Percentiles rank a stretch among this genome's conserved stretches.
Conservation (phyloP, 371 early-diverging fungal genomes). For the Apophysomyces elegans region DNA sequence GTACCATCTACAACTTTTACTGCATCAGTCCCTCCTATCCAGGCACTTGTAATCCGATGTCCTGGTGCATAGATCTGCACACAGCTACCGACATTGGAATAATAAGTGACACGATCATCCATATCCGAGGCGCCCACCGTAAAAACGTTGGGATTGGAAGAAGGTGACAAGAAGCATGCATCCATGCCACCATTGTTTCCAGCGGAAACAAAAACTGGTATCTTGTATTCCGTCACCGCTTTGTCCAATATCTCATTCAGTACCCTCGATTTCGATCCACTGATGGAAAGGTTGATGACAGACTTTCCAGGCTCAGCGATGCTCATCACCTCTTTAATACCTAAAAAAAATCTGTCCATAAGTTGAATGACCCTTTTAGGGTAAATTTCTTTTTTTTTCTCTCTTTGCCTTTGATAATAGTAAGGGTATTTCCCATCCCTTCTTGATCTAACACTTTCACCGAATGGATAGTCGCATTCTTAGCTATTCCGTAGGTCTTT, state of each 20-base stretch:
- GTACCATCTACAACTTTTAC: constrained; percentile 67
- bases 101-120: constrained; percentile 52
- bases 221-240: constrained; percentile 43
- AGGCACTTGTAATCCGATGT: constrained; percentile 48
- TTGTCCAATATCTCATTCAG: constrained; percentile 40
- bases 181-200: constrained; percentile 64
- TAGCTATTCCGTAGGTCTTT: constrained; percentile 73
- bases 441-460: constrained; percentile 66
- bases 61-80: constrained; percentile 63
- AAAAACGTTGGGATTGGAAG: constrained; percentile 61
- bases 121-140: constrained; percentile 69
- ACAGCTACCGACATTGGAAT: constrained; percentile 58
- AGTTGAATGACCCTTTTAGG: too few relatives aligned
- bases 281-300: constrained; percentile 63
- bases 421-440: constrained; percentile 63
- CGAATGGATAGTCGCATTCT: constrained; percentile 70
- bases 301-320: constrained; percentile 34
- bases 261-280: constrained; percentile 47
- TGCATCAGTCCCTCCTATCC: constrained; percentile 33
- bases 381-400: too few relatives aligned
- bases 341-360: constrained; percentile 8
- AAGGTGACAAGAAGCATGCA: constrained; percentile 75
- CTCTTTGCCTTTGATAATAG: constrained; percentile 63
- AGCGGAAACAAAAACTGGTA: constrained; percentile 68
- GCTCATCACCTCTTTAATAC: constrained; percentile 29